Evolutionary conservation across 2,329 filamentous ascomycete species (phyloP), one percentile per base, ranked within the genome.

Genomic region (Claviceps fusiformis): DNA sequence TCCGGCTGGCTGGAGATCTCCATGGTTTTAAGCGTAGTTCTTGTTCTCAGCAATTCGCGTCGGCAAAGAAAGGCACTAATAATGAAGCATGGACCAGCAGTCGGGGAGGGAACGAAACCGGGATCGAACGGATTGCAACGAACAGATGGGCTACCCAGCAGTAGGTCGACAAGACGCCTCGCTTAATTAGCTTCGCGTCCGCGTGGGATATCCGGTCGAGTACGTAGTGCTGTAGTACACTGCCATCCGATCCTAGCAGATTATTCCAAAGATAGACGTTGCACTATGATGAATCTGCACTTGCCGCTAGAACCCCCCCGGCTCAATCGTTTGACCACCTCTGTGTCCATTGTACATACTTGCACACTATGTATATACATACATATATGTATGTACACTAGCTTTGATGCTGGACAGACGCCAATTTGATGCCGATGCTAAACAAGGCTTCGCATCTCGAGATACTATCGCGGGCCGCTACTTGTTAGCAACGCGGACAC

Each of bases 391-490:
- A n/a, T n/a, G 6, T n/a, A 10, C 10, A 10, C 35, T 37, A 37
- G 35, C 35, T 10, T 10, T 37, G 35, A 7, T 7, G 35, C 8
- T 37, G 9, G 35, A 37, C 10, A 37, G 35, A 37, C 35, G 35
- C 35, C 35, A 37, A 37, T 10, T 13, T 37, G 35, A 10, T 37
- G 35, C 9, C 9, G 35, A 37, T 37, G 35, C 35, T 37, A 37
- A 37, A 37, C 35, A 10, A 37, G 35, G 35, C 35, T 37, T 37
- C 10, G n/a, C 19, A 45, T 53, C 43, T 29, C 35, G 29, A 10
- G n/a, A 17, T 46, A 8, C 29, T 39, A 29, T 44, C 48, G 35
- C 54, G 48, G 54, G 54, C 54, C 54, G 54, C 48, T 55, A 55
- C 19, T 50, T 29, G 10, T 51, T 47, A 55, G 48, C 54, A 51